A percentile compares a stretch with the other conserved stretches of the same genome.
Conservation (phyloP, 83 land plant genomes). For the Picea mariana region DNA sequence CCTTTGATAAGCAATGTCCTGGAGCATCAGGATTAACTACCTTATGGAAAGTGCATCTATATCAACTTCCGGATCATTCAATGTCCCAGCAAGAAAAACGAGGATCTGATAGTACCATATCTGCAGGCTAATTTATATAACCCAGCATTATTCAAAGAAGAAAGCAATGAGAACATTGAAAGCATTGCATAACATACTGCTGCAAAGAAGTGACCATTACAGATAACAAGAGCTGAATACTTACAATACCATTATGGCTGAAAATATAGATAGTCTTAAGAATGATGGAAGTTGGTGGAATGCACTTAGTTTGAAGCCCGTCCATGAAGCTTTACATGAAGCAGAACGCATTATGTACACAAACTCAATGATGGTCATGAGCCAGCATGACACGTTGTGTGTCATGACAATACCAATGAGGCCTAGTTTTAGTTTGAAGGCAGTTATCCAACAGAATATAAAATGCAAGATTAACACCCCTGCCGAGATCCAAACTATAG, state of each 20-base stretch:
- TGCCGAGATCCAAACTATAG: slow-evolving; percentile 11
- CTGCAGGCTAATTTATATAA: slow-evolving; percentile 19
- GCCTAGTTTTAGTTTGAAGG: slow-evolving; percentile 10
- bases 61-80: slow-evolving; percentile 19
- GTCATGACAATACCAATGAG: slow-evolving; percentile 13
- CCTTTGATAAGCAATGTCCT: slow-evolving; percentile 15
- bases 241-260: slow-evolving; percentile 20
- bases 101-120: slow-evolving; percentile 22
- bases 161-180: neutral
- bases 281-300: slow-evolving; percentile 11
- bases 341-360: neutral
- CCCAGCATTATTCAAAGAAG: neutral
- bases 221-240: slow-evolving; percentile 3
- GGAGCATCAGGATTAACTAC: slow-evolving; percentile 20
- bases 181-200: neutral
- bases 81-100: slow-evolving; percentile 18
- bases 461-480: slow-evolving; percentile 8
- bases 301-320: slow-evolving; percentile 12
- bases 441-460: slow-evolving; percentile 7
- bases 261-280: slow-evolving; percentile 11
- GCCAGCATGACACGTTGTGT: slow-evolving; percentile 17
- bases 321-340: slow-evolving; percentile 11
- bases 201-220: neutral
- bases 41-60: slow-evolving; percentile 21
- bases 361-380: neutral